These are phyloP conservation scores for Kwoniella sp. DNA, from an alignment of 768 basidiomycete genomes.

Conservation along the genomic window DNA sequence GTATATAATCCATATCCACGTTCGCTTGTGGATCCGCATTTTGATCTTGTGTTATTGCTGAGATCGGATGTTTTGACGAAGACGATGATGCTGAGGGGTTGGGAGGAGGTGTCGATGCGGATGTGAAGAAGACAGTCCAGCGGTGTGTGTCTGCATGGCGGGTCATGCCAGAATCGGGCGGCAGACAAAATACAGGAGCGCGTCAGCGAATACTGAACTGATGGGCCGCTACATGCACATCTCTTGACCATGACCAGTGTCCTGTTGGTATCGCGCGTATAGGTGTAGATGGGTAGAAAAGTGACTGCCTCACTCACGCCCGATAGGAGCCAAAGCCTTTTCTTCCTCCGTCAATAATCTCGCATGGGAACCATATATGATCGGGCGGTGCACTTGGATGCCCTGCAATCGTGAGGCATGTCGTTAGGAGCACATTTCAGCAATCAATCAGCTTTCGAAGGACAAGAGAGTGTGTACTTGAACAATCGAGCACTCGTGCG, in stretches of 20 bases:
- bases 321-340: constrained; percentile 42
- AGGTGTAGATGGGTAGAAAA: no score
- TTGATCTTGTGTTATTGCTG: constrained; percentile 1
- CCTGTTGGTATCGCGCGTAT: no score
- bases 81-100: constrained; percentile 1
- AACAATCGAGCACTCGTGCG: neutral
- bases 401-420: constrained; percentile 62
- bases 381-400: constrained; percentile 79
- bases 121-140: constrained; percentile 94
- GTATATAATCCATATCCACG: constrained; percentile 61
- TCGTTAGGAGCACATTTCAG: no score
- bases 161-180: no score
- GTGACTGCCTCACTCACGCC: constrained; percentile 39
- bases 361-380: constrained; percentile 95
- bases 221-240: no score
- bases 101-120: constrained; percentile 67
- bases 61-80: constrained; percentile 54
- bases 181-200: no score
- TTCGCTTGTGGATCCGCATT: constrained; percentile 55
- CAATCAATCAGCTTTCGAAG: neutral
- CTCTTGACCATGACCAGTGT: no score
- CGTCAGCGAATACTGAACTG: no score
- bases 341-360: constrained; percentile 74
- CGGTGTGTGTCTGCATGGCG: constrained; percentile 67
- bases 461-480: neutral